Conservation (phyloP, 345 rosid species). For the Pseudoturritis turrita region DNA sequence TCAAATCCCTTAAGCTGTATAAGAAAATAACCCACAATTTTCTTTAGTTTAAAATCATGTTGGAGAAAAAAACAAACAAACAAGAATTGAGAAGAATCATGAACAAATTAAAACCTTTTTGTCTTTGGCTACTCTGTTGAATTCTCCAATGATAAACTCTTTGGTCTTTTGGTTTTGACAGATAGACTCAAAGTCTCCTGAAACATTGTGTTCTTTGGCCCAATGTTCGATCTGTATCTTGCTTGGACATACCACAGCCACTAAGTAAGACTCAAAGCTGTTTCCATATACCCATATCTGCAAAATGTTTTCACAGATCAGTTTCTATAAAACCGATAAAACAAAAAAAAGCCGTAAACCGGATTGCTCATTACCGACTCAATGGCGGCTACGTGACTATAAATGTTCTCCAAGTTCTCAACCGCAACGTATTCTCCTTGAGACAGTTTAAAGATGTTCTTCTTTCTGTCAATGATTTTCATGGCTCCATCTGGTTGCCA, state of each 20-base stretch:
- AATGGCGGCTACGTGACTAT: constrained; percentile 49
- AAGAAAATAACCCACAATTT: background rate
- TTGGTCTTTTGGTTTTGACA: constrained; percentile 63
- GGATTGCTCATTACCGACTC: constrained; percentile 51
- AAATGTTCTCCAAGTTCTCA: constrained; percentile 91
- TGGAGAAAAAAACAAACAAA: background rate
- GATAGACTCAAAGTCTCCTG: constrained; percentile 62
- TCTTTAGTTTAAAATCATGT: background rate
- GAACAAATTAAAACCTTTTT: constrained; percentile 48
- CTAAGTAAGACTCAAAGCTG: constrained; percentile 89
- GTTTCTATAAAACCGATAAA: background rate
- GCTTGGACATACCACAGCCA: constrained; percentile 89
- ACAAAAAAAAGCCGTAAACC: background rate
- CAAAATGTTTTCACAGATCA: background rate
- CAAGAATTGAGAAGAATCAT: background rate
- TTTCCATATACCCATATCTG: constrained; percentile 96
- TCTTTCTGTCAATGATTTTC: constrained; percentile 91
- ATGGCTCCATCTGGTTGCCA: constrained; percentile 97
- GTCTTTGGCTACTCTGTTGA: constrained; percentile 63
- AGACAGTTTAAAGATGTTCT: constrained; percentile 92
- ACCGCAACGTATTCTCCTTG: constrained; percentile 99
- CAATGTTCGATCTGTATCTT: constrained; percentile 66
- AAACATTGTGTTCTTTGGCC: constrained; percentile 63
- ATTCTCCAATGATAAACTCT: constrained; percentile 67
- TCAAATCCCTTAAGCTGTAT: constrained; percentile 90